These are phyloP conservation scores for Aspergillus sp. DNA, from an alignment of 2,329 filamentous ascomycete genomes.

Conservation along the genomic window DNA sequence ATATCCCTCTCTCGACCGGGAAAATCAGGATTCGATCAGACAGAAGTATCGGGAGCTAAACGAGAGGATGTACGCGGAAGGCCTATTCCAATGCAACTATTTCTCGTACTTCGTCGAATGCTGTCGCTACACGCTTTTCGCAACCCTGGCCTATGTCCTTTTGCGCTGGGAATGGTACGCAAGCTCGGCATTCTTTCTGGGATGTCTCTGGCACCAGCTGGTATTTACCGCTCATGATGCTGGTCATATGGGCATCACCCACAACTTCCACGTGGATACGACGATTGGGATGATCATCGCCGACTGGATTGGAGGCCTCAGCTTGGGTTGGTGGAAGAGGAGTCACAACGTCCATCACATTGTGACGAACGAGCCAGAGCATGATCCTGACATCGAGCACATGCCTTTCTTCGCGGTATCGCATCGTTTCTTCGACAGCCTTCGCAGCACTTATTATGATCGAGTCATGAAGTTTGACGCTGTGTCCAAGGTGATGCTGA, in stretches of 20 bases:
- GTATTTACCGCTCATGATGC: constrained; percentile 94
- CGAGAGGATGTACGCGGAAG: constrained; percentile 68
- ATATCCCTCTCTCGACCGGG: constrained; percentile 74
- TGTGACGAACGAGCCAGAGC: constrained; percentile 90
- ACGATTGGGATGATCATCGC: constrained; percentile 87
- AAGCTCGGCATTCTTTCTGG: constrained; percentile 71
- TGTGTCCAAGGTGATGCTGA: constrained; percentile 67
- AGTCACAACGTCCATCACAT: constrained; percentile 97
- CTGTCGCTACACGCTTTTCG: constrained; percentile 69
- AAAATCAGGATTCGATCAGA: constrained; percentile 73
- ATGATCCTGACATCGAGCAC: constrained; percentile 93
- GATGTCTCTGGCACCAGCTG: constrained; percentile 89
- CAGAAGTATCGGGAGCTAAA: constrained; percentile 79
- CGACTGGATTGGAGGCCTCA: constrained; percentile 84
- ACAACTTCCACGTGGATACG: constrained; percentile 79
- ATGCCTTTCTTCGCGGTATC: constrained; percentile 86
- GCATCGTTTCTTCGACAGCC: constrained; percentile 71
- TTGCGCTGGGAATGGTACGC: constrained; percentile 66
- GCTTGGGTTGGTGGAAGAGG: constrained; percentile 94
- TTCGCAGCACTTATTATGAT: constrained; percentile 82
- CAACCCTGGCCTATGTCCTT: constrained; percentile 59
- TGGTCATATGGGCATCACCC: constrained; percentile 96
- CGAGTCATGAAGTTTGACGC: constrained; percentile 75
- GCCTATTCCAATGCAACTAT: constrained; percentile 84
- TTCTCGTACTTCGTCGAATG: constrained; percentile 73